These are phyloP conservation scores for Jatropha podagrica DNA, from an alignment of 441 rosid genomes.

Conservation along the genomic window DNA sequence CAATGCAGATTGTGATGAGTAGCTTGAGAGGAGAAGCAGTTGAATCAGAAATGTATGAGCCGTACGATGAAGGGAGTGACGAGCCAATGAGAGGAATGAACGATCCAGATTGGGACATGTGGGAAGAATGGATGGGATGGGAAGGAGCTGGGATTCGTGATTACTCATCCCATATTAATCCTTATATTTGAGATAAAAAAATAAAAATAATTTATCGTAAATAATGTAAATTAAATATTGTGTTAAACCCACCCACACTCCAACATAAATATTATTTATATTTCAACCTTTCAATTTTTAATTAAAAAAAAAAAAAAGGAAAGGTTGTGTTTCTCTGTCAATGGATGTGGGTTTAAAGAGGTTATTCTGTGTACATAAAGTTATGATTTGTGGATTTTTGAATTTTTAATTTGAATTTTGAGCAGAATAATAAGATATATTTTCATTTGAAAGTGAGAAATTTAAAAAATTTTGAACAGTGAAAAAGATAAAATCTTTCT, in stretches of 20 bases:
- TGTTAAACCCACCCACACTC: neutral
- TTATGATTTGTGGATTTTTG: neutral
- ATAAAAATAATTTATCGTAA: neutral
- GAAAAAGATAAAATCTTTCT: no score
- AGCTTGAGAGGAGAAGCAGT: slow-evolving; percentile 46
- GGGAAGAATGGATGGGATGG: slow-evolving; percentile 99
- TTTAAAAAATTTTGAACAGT: no score
- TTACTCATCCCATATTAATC: slow-evolving; percentile 80
- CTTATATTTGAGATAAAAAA: slow-evolving; percentile 43
- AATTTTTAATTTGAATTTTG: no score
- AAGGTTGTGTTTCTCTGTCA: neutral
- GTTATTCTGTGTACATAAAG: neutral
- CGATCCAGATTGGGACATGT: slow-evolving; percentile 70
- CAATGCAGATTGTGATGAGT: slow-evolving; percentile 54
- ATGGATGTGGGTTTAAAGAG: slow-evolving; percentile 9
- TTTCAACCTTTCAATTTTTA: neutral
- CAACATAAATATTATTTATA: neutral
- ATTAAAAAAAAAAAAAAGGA: no score
- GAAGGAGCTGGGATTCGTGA: slow-evolving; percentile 90
- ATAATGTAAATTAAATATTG: neutral
- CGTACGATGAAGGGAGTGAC: slow-evolving; percentile 41
- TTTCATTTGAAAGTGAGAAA: no score
- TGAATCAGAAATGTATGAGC: slow-evolving; percentile 25
- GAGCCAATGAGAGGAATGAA: slow-evolving; percentile 58
- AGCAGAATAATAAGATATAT: no score